These are phyloP conservation scores for Astrothelium macrocarpum DNA, from an alignment of 495 filamentous ascomycete genomes.

Conservation along the genomic window DNA sequence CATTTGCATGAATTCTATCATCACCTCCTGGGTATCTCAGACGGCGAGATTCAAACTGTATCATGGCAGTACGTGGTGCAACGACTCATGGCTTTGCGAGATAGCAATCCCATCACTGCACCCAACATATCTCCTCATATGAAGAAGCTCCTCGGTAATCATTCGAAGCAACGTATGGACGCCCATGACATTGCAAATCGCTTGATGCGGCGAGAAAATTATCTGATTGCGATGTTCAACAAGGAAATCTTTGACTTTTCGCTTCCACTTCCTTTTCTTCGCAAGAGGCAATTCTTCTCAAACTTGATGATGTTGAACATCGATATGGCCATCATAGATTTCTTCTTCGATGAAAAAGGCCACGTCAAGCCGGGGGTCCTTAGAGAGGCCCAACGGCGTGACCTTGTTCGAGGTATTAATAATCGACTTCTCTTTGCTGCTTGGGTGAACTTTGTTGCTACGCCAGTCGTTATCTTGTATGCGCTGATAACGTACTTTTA, in stretches of 20 bases:
- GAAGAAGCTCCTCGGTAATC: conserved; percentile 63
- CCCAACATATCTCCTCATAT: conserved; percentile 50
- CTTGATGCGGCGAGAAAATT: conserved; percentile 93
- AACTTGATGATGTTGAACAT: conserved; percentile 81
- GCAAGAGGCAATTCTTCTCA: conserved; percentile 69
- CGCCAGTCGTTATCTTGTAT: conserved; percentile 74
- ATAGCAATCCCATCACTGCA: conserved; percentile 77
- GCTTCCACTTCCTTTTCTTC: conserved; percentile 73
- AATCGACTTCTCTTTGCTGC: conserved; percentile 71
- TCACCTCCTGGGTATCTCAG: conserved; percentile 76
- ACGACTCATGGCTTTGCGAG: conserved; percentile 76
- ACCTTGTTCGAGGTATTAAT: conserved; percentile 66
- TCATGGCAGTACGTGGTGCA: conserved; percentile 92
- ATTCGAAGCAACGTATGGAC: conserved; percentile 92
- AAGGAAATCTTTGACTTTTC: conserved; percentile 87
- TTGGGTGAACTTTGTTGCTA: conserved; percentile 73
- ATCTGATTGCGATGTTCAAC: conserved; percentile 90
- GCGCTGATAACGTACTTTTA: conserved; percentile 82
- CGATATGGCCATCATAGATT: conserved; percentile 79
- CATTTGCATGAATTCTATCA: conserved; percentile 83
- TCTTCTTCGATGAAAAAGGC: conserved; percentile 79
- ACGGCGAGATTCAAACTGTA: conserved; percentile 89
- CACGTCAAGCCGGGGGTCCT: conserved; percentile 77
- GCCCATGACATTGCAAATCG: conserved; percentile 96
- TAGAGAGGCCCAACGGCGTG: conserved; percentile 66